A percentile compares a stretch with the other conserved stretches of the same genome.
phyloP scores from a whole-genome alignment of 768 basidiomycete genomes.

The Chalciporus pseudorubinellus region DNA sequence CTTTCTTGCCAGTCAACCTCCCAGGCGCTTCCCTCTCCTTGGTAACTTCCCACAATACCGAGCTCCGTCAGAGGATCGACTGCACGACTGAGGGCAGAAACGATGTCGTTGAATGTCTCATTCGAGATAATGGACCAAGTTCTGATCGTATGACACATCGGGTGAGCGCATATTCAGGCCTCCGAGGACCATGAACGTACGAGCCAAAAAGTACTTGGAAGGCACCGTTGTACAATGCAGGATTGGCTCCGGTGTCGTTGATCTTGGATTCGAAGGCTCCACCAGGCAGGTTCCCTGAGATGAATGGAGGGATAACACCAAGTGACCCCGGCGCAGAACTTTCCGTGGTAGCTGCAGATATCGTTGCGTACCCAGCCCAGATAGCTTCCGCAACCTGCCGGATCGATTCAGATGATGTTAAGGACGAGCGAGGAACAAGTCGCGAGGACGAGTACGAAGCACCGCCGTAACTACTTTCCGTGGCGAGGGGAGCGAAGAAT shows the following conservation, averaged over 20 bases:
- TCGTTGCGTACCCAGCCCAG: neutral
- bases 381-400: constrained; percentile 3
- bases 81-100: neutral
- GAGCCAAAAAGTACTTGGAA: too few species aligned
- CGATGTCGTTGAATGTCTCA: neutral
- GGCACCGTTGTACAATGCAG: neutral
- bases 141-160: too few species aligned
- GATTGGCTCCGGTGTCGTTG: neutral
- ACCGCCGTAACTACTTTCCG: neutral
- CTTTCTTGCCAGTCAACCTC: neutral
- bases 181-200: too few species aligned
- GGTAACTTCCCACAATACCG: neutral
- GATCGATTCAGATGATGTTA: neutral
- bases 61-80: neutral
- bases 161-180: too few species aligned
- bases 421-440: constrained; percentile 3
- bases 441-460: neutral
- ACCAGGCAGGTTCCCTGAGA: neutral
- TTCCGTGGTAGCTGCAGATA: neutral
- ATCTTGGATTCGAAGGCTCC: neutral
- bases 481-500: neutral
- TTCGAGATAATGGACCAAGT: neutral
- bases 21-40: neutral
- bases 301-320: neutral
- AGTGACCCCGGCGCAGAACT: neutral